Percentiles rank a stretch among this genome's conserved stretches.
phyloP scores from a whole-genome alignment of 768 basidiomycete genomes.

The Pleurotus giganteus region DNA sequence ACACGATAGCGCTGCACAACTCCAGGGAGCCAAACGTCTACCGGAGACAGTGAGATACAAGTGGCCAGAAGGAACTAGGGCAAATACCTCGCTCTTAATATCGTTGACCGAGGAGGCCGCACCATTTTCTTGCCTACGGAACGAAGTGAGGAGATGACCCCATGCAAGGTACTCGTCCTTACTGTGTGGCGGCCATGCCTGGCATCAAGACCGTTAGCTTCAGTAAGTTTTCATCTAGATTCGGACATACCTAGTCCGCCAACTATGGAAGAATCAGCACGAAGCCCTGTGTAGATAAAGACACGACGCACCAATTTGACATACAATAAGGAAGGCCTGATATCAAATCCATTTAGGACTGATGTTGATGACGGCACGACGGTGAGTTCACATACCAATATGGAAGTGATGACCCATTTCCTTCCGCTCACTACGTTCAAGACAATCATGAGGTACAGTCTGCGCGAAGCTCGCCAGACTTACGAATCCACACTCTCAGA shows the following conservation, averaged over 20 bases:
- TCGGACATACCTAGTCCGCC: background rate
- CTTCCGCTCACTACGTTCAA: background rate
- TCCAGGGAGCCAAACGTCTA: background rate
- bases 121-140: background rate
- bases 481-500: background rate
- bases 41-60: background rate
- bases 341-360: background rate
- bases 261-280: background rate
- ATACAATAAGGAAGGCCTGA: background rate
- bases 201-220: background rate
- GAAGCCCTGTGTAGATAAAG: background rate
- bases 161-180: background rate
- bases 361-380: background rate
- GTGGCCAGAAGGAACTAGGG: background rate
- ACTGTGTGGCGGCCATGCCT: background rate
- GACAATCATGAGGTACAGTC: background rate
- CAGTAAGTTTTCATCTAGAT: background rate
- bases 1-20: slow-evolving; percentile 1
- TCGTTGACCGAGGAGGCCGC: background rate
- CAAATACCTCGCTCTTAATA: background rate
- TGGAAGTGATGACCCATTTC: background rate
- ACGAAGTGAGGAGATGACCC: too few species aligned
- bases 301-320: background rate
- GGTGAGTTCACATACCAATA: background rate
- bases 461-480: background rate